Evolutionary conservation across 805 yeast species (phyloP).

Genomic region (Komagataella kurtzmanii): DNA sequence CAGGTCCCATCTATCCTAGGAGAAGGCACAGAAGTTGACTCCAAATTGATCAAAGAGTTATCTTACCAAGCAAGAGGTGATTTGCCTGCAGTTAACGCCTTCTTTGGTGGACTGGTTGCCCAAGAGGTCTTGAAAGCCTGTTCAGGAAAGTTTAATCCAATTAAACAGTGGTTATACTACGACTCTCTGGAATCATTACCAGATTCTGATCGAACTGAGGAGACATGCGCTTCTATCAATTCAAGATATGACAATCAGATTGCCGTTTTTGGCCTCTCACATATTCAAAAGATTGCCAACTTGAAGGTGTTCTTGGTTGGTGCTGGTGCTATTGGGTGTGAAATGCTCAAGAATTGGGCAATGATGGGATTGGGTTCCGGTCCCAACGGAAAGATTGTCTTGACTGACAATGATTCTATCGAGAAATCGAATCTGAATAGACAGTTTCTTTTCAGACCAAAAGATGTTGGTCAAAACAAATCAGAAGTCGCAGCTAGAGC

Average conservation of each 20-base stretch:
- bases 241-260: constrained; percentile 91
- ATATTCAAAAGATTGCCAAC: constrained; percentile 62
- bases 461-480: constrained; percentile 85
- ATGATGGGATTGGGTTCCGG: constrained; percentile 92
- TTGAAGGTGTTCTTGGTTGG: constrained; percentile 86
- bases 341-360: constrained; percentile 97
- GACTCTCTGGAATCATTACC: constrained; percentile 93
- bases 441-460: constrained; percentile 89
- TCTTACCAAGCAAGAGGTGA: constrained; percentile 87
- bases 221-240: constrained; percentile 59
- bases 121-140: constrained; percentile 94
- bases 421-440: constrained; percentile 94
- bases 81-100: constrained; percentile 78
- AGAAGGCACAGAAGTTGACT: constrained; percentile 42
- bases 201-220: constrained; percentile 48
- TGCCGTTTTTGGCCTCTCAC: constrained; percentile 81
- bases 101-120: constrained; percentile 88
- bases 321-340: constrained; percentile 98
- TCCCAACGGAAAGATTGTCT: constrained; percentile 66
- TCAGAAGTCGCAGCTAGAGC: constrained; percentile 86
- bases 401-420: constrained; percentile 91
- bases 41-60: constrained; percentile 53
- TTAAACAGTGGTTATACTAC: constrained; percentile 84
- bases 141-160: constrained; percentile 90
- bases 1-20: constrained; percentile 46